These are phyloP conservation scores for Rhizopus microsporus DNA, from an alignment of 371 early-diverging fungal genomes.

Conservation along the genomic window DNA sequence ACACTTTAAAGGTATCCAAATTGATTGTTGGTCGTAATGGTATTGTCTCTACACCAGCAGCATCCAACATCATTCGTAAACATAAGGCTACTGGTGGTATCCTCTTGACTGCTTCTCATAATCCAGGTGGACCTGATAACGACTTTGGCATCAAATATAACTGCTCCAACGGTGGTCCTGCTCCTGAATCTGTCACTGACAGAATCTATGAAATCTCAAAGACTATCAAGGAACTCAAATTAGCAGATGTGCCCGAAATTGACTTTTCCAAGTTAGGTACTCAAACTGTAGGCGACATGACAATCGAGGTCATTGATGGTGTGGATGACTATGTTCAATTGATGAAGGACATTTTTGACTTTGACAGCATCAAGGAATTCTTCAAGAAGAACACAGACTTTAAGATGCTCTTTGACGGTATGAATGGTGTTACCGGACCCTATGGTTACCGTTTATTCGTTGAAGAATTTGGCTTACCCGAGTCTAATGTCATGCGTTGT, in stretches of 20 bases:
- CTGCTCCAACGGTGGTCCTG: constrained; percentile 94
- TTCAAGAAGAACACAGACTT: constrained; percentile 71
- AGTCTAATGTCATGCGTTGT: constrained; percentile 81
- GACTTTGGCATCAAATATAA: constrained; percentile 99
- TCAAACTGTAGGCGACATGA: constrained; percentile 57
- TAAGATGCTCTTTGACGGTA: constrained; percentile 91
- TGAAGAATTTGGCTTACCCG: constrained; percentile 85
- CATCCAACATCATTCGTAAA: constrained; percentile 91
- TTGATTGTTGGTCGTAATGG: constrained; percentile 92
- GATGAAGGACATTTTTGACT: constrained; percentile 92
- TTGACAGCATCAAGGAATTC: constrained; percentile 78
- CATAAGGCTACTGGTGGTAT: constrained; percentile 90
- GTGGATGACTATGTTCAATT: constrained; percentile 86
- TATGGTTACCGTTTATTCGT: constrained; percentile 88
- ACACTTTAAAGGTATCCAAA: constrained; percentile 64
- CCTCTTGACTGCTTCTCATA: constrained; percentile 95
- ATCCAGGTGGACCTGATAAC: constrained; percentile 96
- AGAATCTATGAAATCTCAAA: constrained; percentile 83
- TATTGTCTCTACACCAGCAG: constrained; percentile 97
- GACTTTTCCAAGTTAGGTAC: constrained; percentile 77
- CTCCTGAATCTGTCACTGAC: constrained; percentile 93
- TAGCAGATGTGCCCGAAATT: constrained; percentile 73
- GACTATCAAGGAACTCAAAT: constrained; percentile 65
- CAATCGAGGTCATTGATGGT: constrained; percentile 88
- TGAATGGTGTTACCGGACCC: constrained; percentile 98